Conservation (phyloP, 805 yeast genomes). For the Sporopachydermia quercuum region DNA sequence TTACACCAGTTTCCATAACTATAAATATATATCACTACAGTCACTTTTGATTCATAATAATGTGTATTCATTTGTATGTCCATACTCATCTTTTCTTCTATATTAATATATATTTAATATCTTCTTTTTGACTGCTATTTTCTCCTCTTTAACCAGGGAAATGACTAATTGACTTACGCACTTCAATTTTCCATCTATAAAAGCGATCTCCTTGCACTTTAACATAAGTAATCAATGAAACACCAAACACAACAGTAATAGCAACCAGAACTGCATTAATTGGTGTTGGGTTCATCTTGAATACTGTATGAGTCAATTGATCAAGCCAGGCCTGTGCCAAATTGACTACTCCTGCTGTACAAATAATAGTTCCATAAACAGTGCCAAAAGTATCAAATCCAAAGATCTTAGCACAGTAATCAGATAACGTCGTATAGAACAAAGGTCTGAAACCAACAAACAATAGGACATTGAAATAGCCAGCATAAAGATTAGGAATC, state of each 20-base stretch:
- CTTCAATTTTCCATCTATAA: conserved; percentile 1
- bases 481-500: conserved; percentile 31
- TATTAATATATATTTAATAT: too few relatives aligned
- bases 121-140: too few relatives aligned
- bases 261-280: conserved; percentile 43
- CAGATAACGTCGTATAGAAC: conserved; percentile 84
- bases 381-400: conserved; percentile 49
- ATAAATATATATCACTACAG: too few relatives aligned
- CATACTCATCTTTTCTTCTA: too few relatives aligned
- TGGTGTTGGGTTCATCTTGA: conserved; percentile 68
- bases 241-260: conserved; percentile 39
- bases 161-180: background rate
- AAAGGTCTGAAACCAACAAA: conserved; percentile 81
- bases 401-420: conserved; percentile 59
- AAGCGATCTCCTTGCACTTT: conserved; percentile 12
- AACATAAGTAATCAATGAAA: conserved; percentile 28
- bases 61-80: too few relatives aligned
- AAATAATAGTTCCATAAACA: conserved; percentile 52
- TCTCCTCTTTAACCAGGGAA: background rate
- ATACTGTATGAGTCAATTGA: conserved; percentile 47
- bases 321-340: conserved; percentile 60
- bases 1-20: too few relatives aligned
- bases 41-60: too few relatives aligned
- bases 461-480: conserved; percentile 52
- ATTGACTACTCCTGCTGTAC: conserved; percentile 71